Base-by-base conservation (phyloP, 2,329 filamentous ascomycete genomes). In the Neofusicoccum kwambonambiense region DNA sequence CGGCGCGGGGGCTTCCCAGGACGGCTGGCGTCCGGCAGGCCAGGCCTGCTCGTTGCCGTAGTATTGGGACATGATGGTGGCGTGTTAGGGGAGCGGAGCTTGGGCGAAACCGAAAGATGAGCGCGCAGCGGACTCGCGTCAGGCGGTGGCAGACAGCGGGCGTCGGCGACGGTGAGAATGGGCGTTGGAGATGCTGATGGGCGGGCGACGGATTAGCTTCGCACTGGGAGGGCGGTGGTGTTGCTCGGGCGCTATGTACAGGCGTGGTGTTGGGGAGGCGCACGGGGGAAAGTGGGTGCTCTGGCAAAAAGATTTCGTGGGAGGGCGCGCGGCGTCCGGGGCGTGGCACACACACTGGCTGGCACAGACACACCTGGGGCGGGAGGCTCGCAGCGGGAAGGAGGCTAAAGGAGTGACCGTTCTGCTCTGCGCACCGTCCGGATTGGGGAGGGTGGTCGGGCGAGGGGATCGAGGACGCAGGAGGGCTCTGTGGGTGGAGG, bases 1-100 rank as follows among this genome's bases (percentile, higher is more conserved):
- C 67, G 89, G 89, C 66, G 85, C 85, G 69, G 88, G 88, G 74
- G 90, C 88, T 72, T 92, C 90, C 89, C 89, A 92, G 51, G 87
- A 88, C 22, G 84, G 77, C 80, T 90, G 89, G 72, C 87, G 85
- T 72, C 83, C 81, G 69, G 85, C 84, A 67, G 87, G 82, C 86
- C 87, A 89, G 80, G 82, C 73, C 68, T 74, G 85, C 74, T 87
- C 85, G 77, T 90, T 88, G 56, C 15, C 56, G 81, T 90, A 90
- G 79, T 88, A 90, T 71, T 88, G 85, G 31, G 61, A 47, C 61
- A 64, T 64, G 69, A 62, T 67, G 19, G 52, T 49, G 39, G 42
- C 35, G 62, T 34, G 44, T 27, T 47, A 57, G 52, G 51, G 52
- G 62, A 57, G 52, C 51, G 62, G 62, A 49, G 51, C 62, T 47